Evolutionary conservation across 352 stramenopile genomes (phyloP).

Genomic region (Phytophthora kernoviae): DNA sequence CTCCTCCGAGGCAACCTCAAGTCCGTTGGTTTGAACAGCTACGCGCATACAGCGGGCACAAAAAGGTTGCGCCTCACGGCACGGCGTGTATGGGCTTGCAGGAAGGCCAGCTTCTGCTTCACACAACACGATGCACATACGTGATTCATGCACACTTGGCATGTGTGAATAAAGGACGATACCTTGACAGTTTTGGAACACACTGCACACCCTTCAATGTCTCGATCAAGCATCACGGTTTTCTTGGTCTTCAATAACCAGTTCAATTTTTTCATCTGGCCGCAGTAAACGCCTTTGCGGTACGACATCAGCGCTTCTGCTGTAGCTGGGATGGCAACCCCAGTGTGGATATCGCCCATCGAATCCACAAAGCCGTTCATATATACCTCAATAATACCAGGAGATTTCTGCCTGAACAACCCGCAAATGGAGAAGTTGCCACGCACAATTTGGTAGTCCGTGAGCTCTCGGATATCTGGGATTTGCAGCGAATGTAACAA

Average conservation of each 20-base stretch:
- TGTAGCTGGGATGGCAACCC: constrained; percentile 30
- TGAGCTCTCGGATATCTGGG: constrained; percentile 42
- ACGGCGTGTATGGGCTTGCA: constrained; percentile 18
- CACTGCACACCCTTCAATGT: constrained; percentile 17
- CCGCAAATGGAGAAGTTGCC: constrained; percentile 42
- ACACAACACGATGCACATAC: constrained; percentile 32
- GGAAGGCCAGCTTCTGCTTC: constrained; percentile 29
- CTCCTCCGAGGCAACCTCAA: constrained; percentile 41
- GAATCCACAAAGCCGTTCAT: constrained; percentile 50
- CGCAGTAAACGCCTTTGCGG: constrained; percentile 40
- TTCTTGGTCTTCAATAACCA: constrained; percentile 46
- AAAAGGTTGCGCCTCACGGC: constrained; percentile 35
- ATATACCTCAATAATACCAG: constrained; percentile 34
- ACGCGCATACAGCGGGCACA: constrained; percentile 33
- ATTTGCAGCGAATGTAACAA: constrained; percentile 56
- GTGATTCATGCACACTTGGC: constrained; percentile 43
- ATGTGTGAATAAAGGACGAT: constrained; percentile 8
- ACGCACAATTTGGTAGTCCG: constrained; percentile 39
- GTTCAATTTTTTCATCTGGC: constrained; percentile 53
- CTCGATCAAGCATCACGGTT: constrained; percentile 29
- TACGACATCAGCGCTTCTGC: constrained; percentile 44
- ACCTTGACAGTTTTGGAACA: constrained; percentile 21
- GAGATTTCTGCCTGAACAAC: constrained; percentile 34
- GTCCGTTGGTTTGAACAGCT: constrained; percentile 21
- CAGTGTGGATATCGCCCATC: constrained; percentile 38